These are phyloP conservation scores for Lophium mytilinum DNA, from an alignment of 495 filamentous ascomycete genomes.

Conservation along the genomic window DNA sequence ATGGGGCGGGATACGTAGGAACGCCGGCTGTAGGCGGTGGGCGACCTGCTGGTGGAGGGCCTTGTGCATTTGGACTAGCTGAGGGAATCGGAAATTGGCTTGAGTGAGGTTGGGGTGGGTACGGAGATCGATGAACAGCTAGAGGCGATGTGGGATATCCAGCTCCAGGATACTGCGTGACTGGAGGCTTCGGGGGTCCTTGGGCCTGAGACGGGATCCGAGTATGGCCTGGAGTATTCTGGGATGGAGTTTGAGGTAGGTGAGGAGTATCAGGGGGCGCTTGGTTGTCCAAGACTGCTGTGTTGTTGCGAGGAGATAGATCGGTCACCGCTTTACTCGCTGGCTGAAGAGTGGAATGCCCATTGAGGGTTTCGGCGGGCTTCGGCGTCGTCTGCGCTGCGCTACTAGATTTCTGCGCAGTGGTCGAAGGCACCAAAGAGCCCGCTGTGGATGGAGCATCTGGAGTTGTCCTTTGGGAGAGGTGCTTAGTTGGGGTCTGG, in stretches of 20 bases:
- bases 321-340: slow-evolving; percentile 23
- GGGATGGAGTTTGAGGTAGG: neutral
- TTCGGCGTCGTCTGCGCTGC: neutral
- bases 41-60: slow-evolving; percentile 7
- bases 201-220: slow-evolving; percentile 8
- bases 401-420: neutral
- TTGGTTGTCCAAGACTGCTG: neutral
- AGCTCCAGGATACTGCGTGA: slow-evolving; percentile 4
- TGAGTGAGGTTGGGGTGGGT: slow-evolving; percentile 20
- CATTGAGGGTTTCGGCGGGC: neutral
- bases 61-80: slow-evolving; percentile 17
- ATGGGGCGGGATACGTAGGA: slow-evolving; percentile 22
- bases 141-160: slow-evolving; percentile 10
- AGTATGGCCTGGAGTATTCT: slow-evolving; percentile 1
- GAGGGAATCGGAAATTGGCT: neutral
- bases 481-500: slow-evolving; percentile 13
- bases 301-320: slow-evolving; percentile 18
- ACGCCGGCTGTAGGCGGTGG: neutral
- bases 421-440: neutral
- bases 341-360: slow-evolving; percentile 19
- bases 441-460: neutral
- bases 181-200: slow-evolving; percentile 11
- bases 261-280: slow-evolving; percentile 1
- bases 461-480: slow-evolving; percentile 3
- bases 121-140: slow-evolving; percentile 24